Conservation (phyloP, 371 early-diverging fungal genomes). For the Quaeritorhiza haematococci region DNA sequence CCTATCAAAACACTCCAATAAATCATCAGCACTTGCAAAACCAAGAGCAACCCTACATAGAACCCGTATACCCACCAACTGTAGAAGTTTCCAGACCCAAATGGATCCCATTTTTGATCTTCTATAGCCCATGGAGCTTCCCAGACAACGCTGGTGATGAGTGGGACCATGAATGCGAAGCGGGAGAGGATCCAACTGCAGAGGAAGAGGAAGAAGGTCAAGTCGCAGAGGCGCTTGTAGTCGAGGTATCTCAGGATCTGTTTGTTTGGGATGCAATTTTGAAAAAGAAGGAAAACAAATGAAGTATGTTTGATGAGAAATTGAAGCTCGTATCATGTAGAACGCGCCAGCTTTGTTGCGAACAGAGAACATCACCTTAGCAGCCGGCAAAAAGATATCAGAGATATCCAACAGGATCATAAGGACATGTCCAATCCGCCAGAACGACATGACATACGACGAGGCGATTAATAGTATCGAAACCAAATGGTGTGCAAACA, state of each 20-base stretch:
- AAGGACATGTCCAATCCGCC: slow-evolving; percentile 76
- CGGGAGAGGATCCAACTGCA: slow-evolving; percentile 73
- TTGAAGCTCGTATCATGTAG: background rate
- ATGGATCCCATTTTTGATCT: slow-evolving; percentile 57
- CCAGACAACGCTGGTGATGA: slow-evolving; percentile 52
- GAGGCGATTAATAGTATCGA: slow-evolving; percentile 62
- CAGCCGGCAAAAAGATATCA: slow-evolving; percentile 69
- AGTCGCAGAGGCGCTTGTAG: slow-evolving; percentile 56
- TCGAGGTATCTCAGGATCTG: slow-evolving; percentile 69
- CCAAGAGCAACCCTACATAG: slow-evolving; percentile 53
- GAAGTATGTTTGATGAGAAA: background rate
- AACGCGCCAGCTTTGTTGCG: too few relatives aligned
- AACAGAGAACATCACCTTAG: too few relatives aligned
- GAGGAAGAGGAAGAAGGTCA: slow-evolving; percentile 69
- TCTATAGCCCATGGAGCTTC: slow-evolving; percentile 41
- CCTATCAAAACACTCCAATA: slow-evolving; percentile 78
- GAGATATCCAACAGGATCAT: slow-evolving; percentile 76
- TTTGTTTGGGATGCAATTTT: too few relatives aligned
- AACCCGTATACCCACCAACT: slow-evolving; percentile 44
- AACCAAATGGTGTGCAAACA: slow-evolving; percentile 77
- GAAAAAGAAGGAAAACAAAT: slow-evolving; percentile 32
- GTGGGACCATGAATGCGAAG: slow-evolving; percentile 58
- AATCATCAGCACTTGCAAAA: slow-evolving; percentile 61
- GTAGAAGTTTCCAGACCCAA: slow-evolving; percentile 51
- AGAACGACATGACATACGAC: slow-evolving; percentile 69